Evolutionary conservation across 163 green algal species (phyloP), one percentile per base, ranked within the genome.

Genomic region (Dunaliella salina): DNA sequence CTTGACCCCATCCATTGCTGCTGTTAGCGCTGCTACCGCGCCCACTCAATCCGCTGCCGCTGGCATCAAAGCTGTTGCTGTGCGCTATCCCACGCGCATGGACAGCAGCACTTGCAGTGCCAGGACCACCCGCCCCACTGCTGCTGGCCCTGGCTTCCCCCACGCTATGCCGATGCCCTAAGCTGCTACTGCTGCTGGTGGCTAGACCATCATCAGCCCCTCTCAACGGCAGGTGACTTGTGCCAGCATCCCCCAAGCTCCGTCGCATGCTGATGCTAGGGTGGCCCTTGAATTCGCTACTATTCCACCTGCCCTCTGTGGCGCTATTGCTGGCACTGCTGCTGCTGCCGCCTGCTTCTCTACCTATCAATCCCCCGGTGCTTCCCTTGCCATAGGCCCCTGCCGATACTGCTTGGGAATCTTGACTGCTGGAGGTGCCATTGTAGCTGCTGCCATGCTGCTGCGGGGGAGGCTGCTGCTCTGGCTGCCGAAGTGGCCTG

Each of bases 11-110:
- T 33, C 78, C 86, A 80, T 83, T 84, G 83, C 33, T 69, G 57
- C 33, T 33, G 25, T 26, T 85, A n/a, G n/a, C n/a, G 80, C 33
- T 20, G 15, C 84, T 59, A 35, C 50, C 63, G 30, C 40, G 40
- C 40, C 75, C 33, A 57, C 79, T 34, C 35, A 33, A 80, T 22
- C 15, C n/a, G 13, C 35, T 86, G n/a, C 15, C n/a, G n/a, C 35
- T 86, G 45, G 26, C 80, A 75, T 46, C 63, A 24, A 17, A 82
- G 13, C 29, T 86, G 83, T 26, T 82, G 84, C 35, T 86, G 84
- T 85, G 63, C 63, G 46, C 50, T 24, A 26, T 1, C 29, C 13
- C 72, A 40, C 50, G 85, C 18, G 8, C 12, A 29, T 85, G 63
- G 8, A 15, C 63, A 30, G 4, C 63, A 29, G 63, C 63, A 5